Conservation (phyloP, 768 basidiomycete genomes). For the Coprinopsis cinerea region DNA sequence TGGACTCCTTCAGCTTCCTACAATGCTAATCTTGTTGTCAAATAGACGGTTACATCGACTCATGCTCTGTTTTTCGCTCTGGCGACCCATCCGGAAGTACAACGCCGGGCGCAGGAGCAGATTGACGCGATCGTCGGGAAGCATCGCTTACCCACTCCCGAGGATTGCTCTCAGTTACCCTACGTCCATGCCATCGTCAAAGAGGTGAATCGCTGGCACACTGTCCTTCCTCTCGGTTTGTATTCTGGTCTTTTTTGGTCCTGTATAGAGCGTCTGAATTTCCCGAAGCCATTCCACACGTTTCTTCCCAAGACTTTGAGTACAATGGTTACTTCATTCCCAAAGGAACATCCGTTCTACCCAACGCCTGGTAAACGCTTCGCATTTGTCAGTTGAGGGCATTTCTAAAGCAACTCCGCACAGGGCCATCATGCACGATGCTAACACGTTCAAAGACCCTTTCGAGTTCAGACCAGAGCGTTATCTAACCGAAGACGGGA, state of each 20-base stretch:
- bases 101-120: constrained; percentile 1
- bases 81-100: constrained; percentile 1
- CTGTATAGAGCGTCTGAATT: no score
- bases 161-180: constrained; percentile 18
- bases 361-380: constrained; percentile 6
- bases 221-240: constrained; percentile 13
- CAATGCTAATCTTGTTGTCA: background rate
- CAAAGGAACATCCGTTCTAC: constrained; percentile 2
- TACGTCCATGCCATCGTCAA: constrained; percentile 21
- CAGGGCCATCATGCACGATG: no score
- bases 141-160: constrained; percentile 20
- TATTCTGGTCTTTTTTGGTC: no score
- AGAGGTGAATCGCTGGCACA: constrained; percentile 16
- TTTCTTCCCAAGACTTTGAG: background rate
- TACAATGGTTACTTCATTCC: constrained; percentile 8
- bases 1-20: background rate
- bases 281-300: constrained; percentile 5
- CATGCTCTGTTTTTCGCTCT: constrained; percentile 1
- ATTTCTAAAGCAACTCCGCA: no score
- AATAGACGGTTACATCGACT: background rate
- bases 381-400: no score
- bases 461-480: no score
- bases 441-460: no score
- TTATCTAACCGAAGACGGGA: no score
- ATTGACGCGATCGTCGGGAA: constrained; percentile 14